Percentiles rank a stretch among this genome's conserved stretches.
These are phyloP conservation scores for Globisporangium spiculum DNA, from an alignment of 352 stramenopile species.

Conservation along the genomic window DNA sequence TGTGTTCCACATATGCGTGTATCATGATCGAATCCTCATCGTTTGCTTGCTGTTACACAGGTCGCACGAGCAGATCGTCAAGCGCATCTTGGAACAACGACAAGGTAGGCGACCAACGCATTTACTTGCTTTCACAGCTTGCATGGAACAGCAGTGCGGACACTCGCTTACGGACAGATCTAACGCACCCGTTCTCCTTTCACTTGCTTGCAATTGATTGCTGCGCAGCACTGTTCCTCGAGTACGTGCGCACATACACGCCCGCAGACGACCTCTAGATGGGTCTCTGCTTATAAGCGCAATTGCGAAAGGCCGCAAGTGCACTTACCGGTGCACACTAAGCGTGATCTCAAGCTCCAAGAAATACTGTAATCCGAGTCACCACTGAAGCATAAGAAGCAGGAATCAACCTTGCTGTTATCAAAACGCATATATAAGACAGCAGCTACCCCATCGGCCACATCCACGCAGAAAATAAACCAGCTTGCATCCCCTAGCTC, in stretches of 20 bases:
- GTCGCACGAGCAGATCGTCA: conserved; percentile 36
- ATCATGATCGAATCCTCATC: conserved; percentile 5
- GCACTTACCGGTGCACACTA: background rate
- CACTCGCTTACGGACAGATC: background rate
- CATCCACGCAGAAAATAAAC: background rate
- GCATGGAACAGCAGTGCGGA: background rate
- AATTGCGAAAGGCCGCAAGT: background rate
- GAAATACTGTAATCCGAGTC: background rate
- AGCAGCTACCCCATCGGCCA: background rate
- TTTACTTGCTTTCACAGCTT: background rate
- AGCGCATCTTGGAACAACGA: conserved; percentile 30
- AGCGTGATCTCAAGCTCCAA: conserved; percentile 1
- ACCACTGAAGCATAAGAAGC: no score
- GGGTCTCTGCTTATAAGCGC: background rate
- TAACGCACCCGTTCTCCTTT: background rate
- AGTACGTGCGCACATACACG: conserved; percentile 46
- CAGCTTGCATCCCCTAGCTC: background rate
- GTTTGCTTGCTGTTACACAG: conserved; percentile 14
- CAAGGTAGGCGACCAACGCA: conserved; percentile 23
- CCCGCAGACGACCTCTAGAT: conserved; percentile 26
- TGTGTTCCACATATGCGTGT: background rate
- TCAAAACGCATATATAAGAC: no score
- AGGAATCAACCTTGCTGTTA: no score
- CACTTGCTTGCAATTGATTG: background rate
- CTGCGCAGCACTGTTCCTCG: conserved; percentile 35